These are phyloP conservation scores for Neocatenulostroma microsporum DNA, from an alignment of 2,329 filamentous ascomycete species.

Conservation along the genomic window DNA sequence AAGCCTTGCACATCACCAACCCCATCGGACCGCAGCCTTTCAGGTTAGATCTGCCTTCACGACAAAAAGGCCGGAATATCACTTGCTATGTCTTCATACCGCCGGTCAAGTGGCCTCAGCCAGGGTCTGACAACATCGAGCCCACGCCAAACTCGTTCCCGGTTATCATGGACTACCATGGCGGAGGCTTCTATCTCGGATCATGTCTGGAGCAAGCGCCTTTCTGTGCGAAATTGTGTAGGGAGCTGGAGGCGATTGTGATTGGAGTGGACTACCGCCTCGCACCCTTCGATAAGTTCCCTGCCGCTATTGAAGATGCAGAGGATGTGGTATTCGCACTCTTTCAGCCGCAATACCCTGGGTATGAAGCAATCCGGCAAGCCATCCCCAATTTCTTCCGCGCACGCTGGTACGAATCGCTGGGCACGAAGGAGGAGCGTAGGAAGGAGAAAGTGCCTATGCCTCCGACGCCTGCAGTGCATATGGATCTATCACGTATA, in stretches of 20 bases:
- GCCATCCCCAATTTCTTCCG: conserved; percentile 22
- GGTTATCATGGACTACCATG: conserved; percentile 37
- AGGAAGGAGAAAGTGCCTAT: conserved; percentile 8
- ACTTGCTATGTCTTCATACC: conserved; percentile 37
- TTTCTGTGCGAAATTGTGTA: conserved; percentile 40
- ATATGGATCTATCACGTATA: conserved; percentile 34
- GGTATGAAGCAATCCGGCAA: conserved; percentile 27
- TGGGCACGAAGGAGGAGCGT: conserved; percentile 12
- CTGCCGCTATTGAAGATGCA: conserved; percentile 41
- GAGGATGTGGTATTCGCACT: conserved; percentile 41
- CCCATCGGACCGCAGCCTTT: conserved; percentile 37
- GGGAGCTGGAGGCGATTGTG: conserved; percentile 36
- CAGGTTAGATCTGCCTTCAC: conserved; percentile 33
- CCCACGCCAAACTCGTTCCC: conserved; percentile 22
- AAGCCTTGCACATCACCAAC: conserved; percentile 25
- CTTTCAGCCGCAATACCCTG: conserved; percentile 30
- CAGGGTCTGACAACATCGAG: conserved; percentile 12
- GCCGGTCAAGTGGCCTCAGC: conserved; percentile 24
- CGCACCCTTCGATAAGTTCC: conserved; percentile 41
- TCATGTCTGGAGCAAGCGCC: conserved; percentile 39
- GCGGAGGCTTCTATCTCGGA: conserved; percentile 39
- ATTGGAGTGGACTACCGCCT: conserved; percentile 44
- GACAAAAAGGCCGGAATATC: conserved; percentile 30
- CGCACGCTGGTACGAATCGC: conserved; percentile 10
- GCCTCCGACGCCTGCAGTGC: conserved; percentile 12